phyloP scores from a whole-genome alignment of 176 grass and related monocot genomes.

The Paspalum notatum region DNA sequence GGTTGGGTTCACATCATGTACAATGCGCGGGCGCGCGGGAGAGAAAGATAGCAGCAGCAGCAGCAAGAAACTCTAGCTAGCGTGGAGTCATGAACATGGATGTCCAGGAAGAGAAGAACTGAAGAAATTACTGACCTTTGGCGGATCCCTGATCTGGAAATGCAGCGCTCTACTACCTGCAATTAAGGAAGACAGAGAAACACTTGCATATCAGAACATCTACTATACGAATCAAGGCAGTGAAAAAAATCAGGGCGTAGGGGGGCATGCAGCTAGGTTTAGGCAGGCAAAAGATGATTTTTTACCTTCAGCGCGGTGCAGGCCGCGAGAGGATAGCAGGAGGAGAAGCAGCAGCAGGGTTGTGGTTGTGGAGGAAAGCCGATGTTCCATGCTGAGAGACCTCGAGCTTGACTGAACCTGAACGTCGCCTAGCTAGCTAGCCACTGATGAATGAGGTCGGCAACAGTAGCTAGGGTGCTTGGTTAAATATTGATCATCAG shows the following conservation, averaged over 20 bases:
- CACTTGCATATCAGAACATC: background rate
- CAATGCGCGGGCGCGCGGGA: background rate
- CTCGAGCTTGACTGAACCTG: constrained; percentile 35
- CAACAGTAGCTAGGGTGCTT: constrained; percentile 29
- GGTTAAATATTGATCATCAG: constrained; percentile 36
- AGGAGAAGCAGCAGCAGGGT: constrained; percentile 45
- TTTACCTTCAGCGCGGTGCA: constrained; percentile 40
- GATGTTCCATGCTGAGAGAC: constrained; percentile 36
- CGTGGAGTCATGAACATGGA: background rate
- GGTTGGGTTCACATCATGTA: background rate
- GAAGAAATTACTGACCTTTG: background rate
- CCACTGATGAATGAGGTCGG: constrained; percentile 26
- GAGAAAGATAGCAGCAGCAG: background rate
- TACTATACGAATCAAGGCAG: background rate
- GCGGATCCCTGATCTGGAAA: constrained; percentile 27
- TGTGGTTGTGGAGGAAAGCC: constrained; percentile 37
- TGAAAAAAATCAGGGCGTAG: background rate
- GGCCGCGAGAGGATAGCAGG: constrained; percentile 35
- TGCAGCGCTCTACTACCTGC: constrained; percentile 36
- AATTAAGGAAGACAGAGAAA: constrained; percentile 8
- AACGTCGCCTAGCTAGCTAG: constrained; percentile 22
- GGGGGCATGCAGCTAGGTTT: background rate
- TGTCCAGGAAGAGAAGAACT: background rate
- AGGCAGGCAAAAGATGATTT: background rate
- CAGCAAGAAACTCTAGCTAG: background rate